Conservation (phyloP, 108 stramenopile species). For the Nitzschia sp. region DNA sequence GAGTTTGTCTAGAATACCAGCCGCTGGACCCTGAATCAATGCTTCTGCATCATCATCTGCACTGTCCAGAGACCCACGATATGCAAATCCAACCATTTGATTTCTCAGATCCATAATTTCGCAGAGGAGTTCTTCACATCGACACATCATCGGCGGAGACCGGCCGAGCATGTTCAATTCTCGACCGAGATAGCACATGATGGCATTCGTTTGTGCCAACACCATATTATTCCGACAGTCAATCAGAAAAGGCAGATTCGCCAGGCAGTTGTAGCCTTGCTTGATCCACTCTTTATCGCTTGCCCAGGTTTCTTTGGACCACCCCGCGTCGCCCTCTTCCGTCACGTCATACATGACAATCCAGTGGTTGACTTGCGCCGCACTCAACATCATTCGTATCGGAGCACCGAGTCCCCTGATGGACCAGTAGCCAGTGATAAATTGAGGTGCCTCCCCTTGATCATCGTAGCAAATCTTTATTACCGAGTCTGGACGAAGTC, state of each 20-base stretch:
- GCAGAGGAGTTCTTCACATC: constrained; percentile 37
- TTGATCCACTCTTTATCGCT: constrained; percentile 20
- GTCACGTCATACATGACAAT: constrained; percentile 30
- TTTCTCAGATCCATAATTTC: constrained; percentile 41
- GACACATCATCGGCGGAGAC: not conserved
- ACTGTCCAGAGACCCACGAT: constrained; percentile 2
- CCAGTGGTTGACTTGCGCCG: constrained; percentile 18
- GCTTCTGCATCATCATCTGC: not conserved
- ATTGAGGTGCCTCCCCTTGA: not conserved
- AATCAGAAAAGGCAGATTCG: constrained; percentile 42
- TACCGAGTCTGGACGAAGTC: constrained; percentile 10
- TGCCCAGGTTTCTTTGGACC: constrained; percentile 8
- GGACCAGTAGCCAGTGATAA: constrained; percentile 34
- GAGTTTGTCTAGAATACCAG: constrained; percentile 9
- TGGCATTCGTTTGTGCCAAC: constrained; percentile 45
- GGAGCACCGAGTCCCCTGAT: constrained; percentile 42
- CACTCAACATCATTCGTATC: constrained; percentile 31
- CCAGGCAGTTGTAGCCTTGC: constrained; percentile 24
- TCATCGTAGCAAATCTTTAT: constrained; percentile 7
- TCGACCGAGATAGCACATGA: constrained; percentile 39
- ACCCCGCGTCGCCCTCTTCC: constrained; percentile 22
- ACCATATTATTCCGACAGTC: constrained; percentile 15
- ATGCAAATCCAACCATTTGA: constrained; percentile 32
- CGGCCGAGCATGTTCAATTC: constrained; percentile 26
- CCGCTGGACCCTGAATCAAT: constrained; percentile 1